Base-by-base conservation (phyloP, 164 flowering plant genomes). In the Berberis vulgaris region DNA sequence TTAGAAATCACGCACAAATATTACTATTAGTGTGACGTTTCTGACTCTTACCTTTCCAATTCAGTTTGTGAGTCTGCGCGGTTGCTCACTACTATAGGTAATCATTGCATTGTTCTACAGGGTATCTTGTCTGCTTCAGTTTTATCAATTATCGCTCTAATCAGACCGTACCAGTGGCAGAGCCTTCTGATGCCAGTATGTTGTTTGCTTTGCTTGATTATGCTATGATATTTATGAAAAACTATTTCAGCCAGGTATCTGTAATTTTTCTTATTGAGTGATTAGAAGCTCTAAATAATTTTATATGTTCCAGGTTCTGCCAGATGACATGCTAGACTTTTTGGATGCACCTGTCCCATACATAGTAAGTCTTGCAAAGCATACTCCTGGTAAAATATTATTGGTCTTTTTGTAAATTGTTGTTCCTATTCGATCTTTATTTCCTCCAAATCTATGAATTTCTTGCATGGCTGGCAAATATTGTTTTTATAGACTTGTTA, bases 281-380 rank as follows among this genome's bases (percentile, higher is more conserved):
- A 26, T 26, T 26, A 26, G 26, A 26, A 26, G 26, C 26, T 26
- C 26, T 26, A 26, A 2, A 65, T 45, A 60, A 26, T 26, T 26
- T 26, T 26, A 26, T 26, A 26, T 26, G 26, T 63, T 78, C 54
- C 84, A 95, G 99, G 88, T 95, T 79, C 83, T 95, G 79, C 99
- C 99, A 54, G 83, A 86, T 79, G 97, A 91, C 79, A 95, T 95
- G 99, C 83, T 89, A 80, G 99, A 95, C 63, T 95, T 95, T 77
- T 75, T 95, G 76, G 99, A 95, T 80, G 99, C 99, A 54, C 99
- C 99, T 60, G 99, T 95, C 56, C 99, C 99, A 42, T 95, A 87
- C 73, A 76, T 91, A 56, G 99, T 95, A 75, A 86, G 98, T 86
- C 65, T 61, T 54, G 54, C 7, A 11, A 60, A 49, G 7, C 45